phyloP scores from a whole-genome alignment of 345 rosid genomes.

The Brassica carinata region DNA sequence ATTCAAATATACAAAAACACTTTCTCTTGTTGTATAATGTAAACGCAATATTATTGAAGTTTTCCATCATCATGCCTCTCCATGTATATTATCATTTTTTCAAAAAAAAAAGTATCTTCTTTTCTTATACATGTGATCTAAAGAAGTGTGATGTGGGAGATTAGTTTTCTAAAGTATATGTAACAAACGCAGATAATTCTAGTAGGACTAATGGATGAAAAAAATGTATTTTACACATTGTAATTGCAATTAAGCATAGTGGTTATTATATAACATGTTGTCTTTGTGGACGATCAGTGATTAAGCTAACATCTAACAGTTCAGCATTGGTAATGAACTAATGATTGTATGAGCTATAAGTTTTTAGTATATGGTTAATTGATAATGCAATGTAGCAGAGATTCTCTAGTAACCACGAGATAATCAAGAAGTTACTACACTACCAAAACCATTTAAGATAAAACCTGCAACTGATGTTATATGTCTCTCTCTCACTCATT shows the following conservation, averaged over 20 bases:
- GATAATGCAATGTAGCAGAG: neutral
- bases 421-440: neutral
- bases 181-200: too few relatives aligned
- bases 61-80: slow-evolving; percentile 1
- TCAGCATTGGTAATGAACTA: neutral
- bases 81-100: neutral
- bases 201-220: neutral
- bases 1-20: slow-evolving; percentile 7
- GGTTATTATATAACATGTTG: neutral
- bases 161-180: too few relatives aligned
- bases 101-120: too few relatives aligned
- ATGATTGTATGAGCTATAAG: neutral
- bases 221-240: neutral
- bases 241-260: neutral
- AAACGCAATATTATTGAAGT: slow-evolving; percentile 3
- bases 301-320: neutral
- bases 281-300: neutral
- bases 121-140: too few relatives aligned
- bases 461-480: neutral
- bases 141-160: too few relatives aligned
- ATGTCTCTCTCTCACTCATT: neutral
- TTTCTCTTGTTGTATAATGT: slow-evolving; percentile 5
- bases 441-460: neutral
- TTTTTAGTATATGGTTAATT: neutral
- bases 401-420: neutral